A percentile compares a stretch with the other conserved stretches of the same genome.
Conservation (phyloP, 352 stramenopile species). For the Pythium volutum region DNA sequence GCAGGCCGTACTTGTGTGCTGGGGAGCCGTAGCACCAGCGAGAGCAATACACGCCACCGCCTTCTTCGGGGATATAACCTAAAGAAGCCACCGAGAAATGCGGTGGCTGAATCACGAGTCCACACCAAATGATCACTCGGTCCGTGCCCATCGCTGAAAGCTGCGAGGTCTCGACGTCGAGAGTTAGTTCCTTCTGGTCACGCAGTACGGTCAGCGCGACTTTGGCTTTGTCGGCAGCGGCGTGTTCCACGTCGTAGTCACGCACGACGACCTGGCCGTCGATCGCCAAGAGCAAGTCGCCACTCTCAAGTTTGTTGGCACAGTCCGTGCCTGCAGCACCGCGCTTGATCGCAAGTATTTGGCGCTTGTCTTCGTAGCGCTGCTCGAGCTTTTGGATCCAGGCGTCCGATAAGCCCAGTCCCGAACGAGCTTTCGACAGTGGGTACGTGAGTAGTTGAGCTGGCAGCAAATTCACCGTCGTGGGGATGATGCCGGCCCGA, state of each 20-base stretch:
- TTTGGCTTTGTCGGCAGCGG: slow-evolving; percentile 44
- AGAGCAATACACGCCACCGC: slow-evolving; percentile 86
- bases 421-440: slow-evolving; percentile 82
- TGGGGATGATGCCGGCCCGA: slow-evolving; percentile 37
- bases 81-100: slow-evolving; percentile 84
- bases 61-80: slow-evolving; percentile 85
- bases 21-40: slow-evolving; percentile 90
- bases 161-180: slow-evolving; percentile 57
- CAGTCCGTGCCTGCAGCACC: slow-evolving; percentile 68
- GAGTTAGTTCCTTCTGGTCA: slow-evolving; percentile 61
- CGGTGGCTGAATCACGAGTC: slow-evolving; percentile 88
- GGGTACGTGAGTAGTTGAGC: slow-evolving; percentile 80
- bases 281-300: slow-evolving; percentile 84
- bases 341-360: slow-evolving; percentile 86
- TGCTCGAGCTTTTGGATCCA: slow-evolving; percentile 84
- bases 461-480: slow-evolving; percentile 60
- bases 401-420: slow-evolving; percentile 77
- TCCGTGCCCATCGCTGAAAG: slow-evolving; percentile 83
- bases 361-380: slow-evolving; percentile 77
- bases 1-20: slow-evolving; percentile 88
- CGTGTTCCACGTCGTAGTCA: slow-evolving; percentile 75
- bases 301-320: slow-evolving; percentile 64
- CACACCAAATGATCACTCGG: slow-evolving; percentile 89
- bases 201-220: slow-evolving; percentile 71
- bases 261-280: slow-evolving; percentile 71